phyloP scores from a whole-genome alignment of 306 rosid genomes.

The Sesbania bispinosa region DNA sequence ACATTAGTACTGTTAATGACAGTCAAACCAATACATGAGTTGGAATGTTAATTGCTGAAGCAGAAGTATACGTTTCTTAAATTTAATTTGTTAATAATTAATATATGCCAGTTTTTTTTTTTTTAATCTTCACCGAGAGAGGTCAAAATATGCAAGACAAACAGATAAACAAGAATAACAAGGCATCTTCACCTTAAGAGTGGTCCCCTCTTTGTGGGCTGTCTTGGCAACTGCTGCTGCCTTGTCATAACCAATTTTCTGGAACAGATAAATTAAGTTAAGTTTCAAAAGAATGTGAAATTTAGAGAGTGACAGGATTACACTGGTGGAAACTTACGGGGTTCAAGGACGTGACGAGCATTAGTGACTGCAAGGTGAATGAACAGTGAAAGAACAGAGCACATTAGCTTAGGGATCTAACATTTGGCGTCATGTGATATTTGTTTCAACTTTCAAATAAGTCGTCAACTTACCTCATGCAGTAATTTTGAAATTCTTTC shows the following conservation, averaged over 20 bases:
- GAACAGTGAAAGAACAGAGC: conserved; percentile 26
- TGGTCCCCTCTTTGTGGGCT: conserved; percentile 94
- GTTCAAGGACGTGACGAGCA: conserved; percentile 95
- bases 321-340: conserved; percentile 62
- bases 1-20: conserved; percentile 6
- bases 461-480: conserved; percentile 68
- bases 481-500: conserved; percentile 91
- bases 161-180: conserved; percentile 6
- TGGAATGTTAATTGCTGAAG: conserved; percentile 8
- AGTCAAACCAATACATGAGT: conserved; percentile 8
- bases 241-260: conserved; percentile 99
- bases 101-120: not conserved
- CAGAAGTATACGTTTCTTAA: not conserved
- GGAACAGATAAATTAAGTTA: conserved; percentile 27
- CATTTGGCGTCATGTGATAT: not conserved
- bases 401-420: conserved; percentile 34
- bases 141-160: not conserved
- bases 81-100: conserved; percentile 2
- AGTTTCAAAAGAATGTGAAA: conserved; percentile 14
- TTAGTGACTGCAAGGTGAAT: conserved; percentile 70
- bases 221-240: conserved; percentile 97
- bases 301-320: conserved; percentile 6
- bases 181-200: conserved; percentile 69
- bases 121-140: not conserved
- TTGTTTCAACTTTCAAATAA: conserved; percentile 11